phyloP scores from a whole-genome alignment of 306 rosid genomes.

The Herpetospermum pedunculosum region DNA sequence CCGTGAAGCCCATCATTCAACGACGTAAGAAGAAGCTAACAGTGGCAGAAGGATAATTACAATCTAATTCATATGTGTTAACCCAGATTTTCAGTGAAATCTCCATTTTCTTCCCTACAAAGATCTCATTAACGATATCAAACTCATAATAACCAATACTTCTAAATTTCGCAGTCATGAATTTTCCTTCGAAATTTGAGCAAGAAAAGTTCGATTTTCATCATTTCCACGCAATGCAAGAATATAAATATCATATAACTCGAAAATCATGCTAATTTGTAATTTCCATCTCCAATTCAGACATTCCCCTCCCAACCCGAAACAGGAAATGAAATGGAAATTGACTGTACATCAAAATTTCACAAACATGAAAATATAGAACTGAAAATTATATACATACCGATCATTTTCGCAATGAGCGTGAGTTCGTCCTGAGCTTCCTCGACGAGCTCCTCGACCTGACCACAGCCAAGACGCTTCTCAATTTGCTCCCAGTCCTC shows the following conservation, averaged over 20 bases:
- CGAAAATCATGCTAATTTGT: not conserved
- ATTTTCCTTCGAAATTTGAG: not conserved
- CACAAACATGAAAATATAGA: not conserved
- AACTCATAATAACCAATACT: not conserved
- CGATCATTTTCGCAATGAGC: slow-evolving; percentile 61
- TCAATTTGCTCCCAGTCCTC: slow-evolving; percentile 76
- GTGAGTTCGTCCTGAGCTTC: slow-evolving; percentile 86
- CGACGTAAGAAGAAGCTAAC: not conserved
- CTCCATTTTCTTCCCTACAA: not conserved
- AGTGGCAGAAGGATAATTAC: not conserved
- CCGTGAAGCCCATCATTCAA: not conserved
- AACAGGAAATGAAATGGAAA: not conserved
- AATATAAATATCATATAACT: not conserved
- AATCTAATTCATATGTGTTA: not conserved
- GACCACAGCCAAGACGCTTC: slow-evolving; percentile 67
- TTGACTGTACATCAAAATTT: too few species aligned
- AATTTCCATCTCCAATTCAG: not conserved
- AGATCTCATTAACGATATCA: not conserved
- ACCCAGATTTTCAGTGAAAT: not conserved
- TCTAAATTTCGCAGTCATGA: not conserved
- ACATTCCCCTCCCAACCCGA: not conserved
- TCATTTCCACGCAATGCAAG: not conserved
- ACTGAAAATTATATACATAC: slow-evolving; percentile 13
- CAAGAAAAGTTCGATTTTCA: not conserved
- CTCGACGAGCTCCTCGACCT: slow-evolving; percentile 93